A percentile compares a stretch with the other conserved stretches of the same genome.
phyloP scores from a whole-genome alignment of 139 green algal species.

The Chlorella sp. region DNA sequence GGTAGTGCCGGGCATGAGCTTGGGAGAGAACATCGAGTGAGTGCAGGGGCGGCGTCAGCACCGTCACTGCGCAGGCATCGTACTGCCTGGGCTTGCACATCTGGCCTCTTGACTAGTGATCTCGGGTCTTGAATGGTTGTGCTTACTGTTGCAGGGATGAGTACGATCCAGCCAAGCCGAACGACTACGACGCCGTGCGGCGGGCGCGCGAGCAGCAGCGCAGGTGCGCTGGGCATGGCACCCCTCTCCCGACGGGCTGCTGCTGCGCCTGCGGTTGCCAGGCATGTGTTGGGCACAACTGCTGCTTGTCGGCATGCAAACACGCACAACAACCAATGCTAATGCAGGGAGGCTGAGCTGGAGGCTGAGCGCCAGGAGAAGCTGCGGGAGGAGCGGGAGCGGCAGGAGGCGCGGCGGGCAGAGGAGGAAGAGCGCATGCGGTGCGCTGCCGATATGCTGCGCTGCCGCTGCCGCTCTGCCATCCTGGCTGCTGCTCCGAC shows the following conservation, averaged over 20 bases:
- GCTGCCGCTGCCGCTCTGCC: neutral
- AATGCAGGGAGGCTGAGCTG: constrained; percentile 69
- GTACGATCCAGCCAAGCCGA: constrained; percentile 92
- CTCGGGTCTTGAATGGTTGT: too few relatives aligned
- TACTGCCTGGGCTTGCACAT: neutral
- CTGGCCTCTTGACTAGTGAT: too few relatives aligned
- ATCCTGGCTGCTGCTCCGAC: neutral
- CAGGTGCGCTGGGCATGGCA: too few relatives aligned
- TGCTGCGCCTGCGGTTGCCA: too few relatives aligned
- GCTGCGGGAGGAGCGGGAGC: constrained; percentile 52
- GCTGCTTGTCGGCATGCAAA: too few relatives aligned
- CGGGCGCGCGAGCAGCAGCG: constrained; percentile 40
- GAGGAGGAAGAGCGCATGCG: constrained; percentile 22
- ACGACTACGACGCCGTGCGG: constrained; percentile 89
- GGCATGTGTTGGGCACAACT: too few relatives aligned
- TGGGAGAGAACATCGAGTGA: constrained; percentile 40
- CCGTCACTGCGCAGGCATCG: neutral
- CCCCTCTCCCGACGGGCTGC: too few relatives aligned
- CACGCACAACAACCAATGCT: too few relatives aligned
- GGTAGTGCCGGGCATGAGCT: constrained; percentile 14
- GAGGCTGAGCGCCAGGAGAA: constrained; percentile 76
- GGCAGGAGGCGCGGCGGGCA: constrained; percentile 22
- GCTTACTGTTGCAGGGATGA: constrained; percentile 65
- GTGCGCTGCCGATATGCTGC: neutral
- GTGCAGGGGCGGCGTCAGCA: neutral